These are phyloP conservation scores for Tetrahymena thermophila DNA, from an alignment of 73 alveolate genomes.

Conservation along the genomic window DNA sequence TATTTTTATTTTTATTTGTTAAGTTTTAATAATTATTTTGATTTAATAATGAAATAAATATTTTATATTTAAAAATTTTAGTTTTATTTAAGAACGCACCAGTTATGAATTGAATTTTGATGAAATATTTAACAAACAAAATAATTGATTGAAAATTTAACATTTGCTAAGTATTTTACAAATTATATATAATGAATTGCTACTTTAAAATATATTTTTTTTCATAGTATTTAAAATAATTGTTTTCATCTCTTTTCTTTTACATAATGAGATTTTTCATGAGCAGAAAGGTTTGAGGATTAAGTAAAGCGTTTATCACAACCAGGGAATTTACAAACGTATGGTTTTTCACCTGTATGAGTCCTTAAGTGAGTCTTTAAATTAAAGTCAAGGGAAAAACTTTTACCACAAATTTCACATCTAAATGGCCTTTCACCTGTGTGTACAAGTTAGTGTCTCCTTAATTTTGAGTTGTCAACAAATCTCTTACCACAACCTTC, in stretches of 20 bases:
- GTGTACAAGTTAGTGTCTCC: slow-evolving; percentile 89
- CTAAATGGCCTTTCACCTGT: slow-evolving; percentile 94
- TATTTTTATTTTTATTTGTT: no score
- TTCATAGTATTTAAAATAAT: no score
- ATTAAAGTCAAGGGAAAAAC: slow-evolving; percentile 88
- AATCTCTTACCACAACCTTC: slow-evolving; percentile 89
- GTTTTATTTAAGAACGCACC: no score
- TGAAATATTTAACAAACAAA: no score
- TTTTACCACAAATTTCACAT: slow-evolving; percentile 91
- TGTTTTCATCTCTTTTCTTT: neutral
- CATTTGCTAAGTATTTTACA: no score
- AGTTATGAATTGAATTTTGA: no score
- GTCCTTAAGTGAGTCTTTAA: slow-evolving; percentile 87
- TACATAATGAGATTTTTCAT: slow-evolving; percentile 52
- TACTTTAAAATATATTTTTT: no score
- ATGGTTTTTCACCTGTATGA: slow-evolving; percentile 96
- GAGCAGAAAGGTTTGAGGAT: slow-evolving; percentile 67
- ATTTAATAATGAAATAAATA: no score
- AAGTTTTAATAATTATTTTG: no score
- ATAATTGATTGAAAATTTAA: no score
- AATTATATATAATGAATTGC: no score
- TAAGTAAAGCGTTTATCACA: slow-evolving; percentile 72
- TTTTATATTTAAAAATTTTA: no score
- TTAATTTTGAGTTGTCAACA: slow-evolving; percentile 80
- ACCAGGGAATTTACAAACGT: slow-evolving; percentile 69